Conservation (phyloP, 805 yeast genomes). For the Wickerhamiella musiphila region DNA sequence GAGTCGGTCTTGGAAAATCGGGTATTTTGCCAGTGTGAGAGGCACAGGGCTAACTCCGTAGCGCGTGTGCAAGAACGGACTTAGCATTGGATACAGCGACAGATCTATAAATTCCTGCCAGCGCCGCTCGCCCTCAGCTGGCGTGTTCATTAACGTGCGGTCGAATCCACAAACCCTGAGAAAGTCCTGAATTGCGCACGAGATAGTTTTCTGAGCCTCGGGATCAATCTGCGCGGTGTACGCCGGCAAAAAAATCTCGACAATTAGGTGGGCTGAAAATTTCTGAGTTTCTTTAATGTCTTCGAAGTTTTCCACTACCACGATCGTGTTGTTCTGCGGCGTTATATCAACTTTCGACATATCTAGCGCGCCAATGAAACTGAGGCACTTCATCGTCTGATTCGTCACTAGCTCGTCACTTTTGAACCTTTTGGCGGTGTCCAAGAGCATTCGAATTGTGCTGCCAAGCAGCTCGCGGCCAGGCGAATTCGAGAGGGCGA, state of each 20-base stretch:
- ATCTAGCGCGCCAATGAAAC: slow-evolving; percentile 65
- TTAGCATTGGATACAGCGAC: slow-evolving; percentile 51
- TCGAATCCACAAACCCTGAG: slow-evolving; percentile 35
- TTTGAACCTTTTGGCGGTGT: slow-evolving; percentile 15
- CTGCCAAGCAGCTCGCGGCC: slow-evolving; percentile 12
- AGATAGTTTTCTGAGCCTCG: slow-evolving; percentile 61
- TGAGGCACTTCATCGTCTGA: slow-evolving; percentile 44
- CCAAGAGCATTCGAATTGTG: slow-evolving; percentile 16
- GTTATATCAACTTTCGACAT: slow-evolving; percentile 34
- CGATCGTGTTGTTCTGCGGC: slow-evolving; percentile 26
- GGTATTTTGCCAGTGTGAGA: slow-evolving; percentile 30
- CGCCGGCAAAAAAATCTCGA: slow-evolving; percentile 56
- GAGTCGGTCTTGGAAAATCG: slow-evolving; percentile 33
- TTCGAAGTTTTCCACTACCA: slow-evolving; percentile 45
- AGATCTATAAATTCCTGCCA: slow-evolving; percentile 50
- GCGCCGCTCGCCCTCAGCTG: slow-evolving; percentile 12
- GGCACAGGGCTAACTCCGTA: neutral
- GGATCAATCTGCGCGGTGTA: slow-evolving; percentile 89
- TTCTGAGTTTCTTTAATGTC: slow-evolving; percentile 42
- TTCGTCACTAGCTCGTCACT: slow-evolving; percentile 26
- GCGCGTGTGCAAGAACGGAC: slow-evolving; percentile 37
- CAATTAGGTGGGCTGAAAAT: slow-evolving; percentile 49
- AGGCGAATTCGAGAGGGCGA: slow-evolving; percentile 1
- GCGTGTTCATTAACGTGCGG: neutral
- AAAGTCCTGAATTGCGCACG: slow-evolving; percentile 78